These are phyloP conservation scores for Asterella californica DNA, from an alignment of 225 moss, liverwort and hornwort genomes.

Conservation along the genomic window DNA sequence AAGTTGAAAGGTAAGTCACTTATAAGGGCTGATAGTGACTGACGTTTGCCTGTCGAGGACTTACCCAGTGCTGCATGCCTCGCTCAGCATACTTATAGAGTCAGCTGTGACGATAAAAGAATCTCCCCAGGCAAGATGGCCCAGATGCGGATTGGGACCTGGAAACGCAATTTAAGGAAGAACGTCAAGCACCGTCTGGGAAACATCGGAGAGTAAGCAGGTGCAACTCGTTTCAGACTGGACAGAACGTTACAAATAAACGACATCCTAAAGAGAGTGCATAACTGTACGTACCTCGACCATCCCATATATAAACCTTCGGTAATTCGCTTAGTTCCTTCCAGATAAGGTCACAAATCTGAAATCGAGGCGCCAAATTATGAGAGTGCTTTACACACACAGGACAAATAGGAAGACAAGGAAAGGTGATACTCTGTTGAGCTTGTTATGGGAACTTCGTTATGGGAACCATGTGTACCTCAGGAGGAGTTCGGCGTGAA, in stretches of 20 bases:
- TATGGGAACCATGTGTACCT: conserved; percentile 39
- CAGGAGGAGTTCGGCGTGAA: conserved; percentile 72
- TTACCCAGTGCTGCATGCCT: conserved; percentile 94
- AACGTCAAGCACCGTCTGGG: not conserved
- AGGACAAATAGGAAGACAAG: not conserved
- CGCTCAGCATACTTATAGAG: conserved; percentile 92
- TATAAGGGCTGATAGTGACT: not conserved
- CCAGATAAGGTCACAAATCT: conserved; percentile 61
- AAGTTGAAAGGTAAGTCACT: too few relatives aligned
- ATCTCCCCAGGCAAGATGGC: conserved; percentile 97
- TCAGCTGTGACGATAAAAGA: conserved; percentile 88
- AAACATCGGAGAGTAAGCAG: not conserved
- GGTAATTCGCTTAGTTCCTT: conserved; percentile 63
- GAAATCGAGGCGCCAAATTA: not conserved
- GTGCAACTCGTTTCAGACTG: not conserved
- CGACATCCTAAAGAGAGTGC: not conserved
- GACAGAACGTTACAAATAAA: not conserved
- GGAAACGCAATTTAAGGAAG: conserved; percentile 3
- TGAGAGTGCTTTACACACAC: not conserved
- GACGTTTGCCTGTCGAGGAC: conserved; percentile 4
- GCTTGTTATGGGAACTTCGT: not conserved
- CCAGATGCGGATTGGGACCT: conserved; percentile 91
- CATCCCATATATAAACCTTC: conserved; percentile 90
- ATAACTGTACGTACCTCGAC: conserved; percentile 53
- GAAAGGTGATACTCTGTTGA: not conserved